Evolutionary conservation across 2,329 filamentous ascomycete species (phyloP).

Genomic region (Fusarium piperis): DNA sequence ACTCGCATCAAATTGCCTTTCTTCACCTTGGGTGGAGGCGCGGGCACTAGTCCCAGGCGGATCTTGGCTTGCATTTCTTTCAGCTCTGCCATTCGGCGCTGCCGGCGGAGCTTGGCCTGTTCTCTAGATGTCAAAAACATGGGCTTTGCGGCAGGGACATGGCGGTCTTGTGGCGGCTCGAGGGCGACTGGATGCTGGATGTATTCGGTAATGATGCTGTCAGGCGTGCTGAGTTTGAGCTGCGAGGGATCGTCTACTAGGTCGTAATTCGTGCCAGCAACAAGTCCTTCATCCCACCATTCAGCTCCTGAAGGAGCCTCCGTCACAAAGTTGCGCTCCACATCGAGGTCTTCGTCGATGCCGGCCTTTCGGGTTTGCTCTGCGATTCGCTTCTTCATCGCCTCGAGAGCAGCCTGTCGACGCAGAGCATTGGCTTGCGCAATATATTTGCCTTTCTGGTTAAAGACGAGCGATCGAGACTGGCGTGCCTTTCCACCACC

Average conservation of each 20-base stretch:
- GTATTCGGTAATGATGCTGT: slow-evolving; percentile 89
- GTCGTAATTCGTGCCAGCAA: slow-evolving; percentile 79
- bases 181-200: slow-evolving; percentile 93
- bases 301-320: slow-evolving; percentile 87
- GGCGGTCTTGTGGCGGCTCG: slow-evolving; percentile 90
- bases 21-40: slow-evolving; percentile 95
- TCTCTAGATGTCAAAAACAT: slow-evolving; percentile 94
- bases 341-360: slow-evolving; percentile 88
- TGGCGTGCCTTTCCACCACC: slow-evolving; percentile 69
- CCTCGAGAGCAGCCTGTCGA: slow-evolving; percentile 87
- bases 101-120: slow-evolving; percentile 88
- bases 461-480: slow-evolving; percentile 84
- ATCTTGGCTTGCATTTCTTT: slow-evolving; percentile 99
- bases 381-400: slow-evolving; percentile 93
- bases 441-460: slow-evolving; percentile 97
- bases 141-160: slow-evolving; percentile 80
- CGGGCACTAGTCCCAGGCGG: slow-evolving; percentile 85
- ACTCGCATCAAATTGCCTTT: slow-evolving; percentile 98
- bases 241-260: slow-evolving; percentile 70
- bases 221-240: slow-evolving; percentile 79
- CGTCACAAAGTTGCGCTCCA: slow-evolving; percentile 89
- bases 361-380: slow-evolving; percentile 88
- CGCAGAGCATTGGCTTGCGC: slow-evolving; percentile 90
- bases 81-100: slow-evolving; percentile 89
- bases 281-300: slow-evolving; percentile 96